Conservation (phyloP, 148 eudicot genomes). For the Euryodendron excelsum region DNA sequence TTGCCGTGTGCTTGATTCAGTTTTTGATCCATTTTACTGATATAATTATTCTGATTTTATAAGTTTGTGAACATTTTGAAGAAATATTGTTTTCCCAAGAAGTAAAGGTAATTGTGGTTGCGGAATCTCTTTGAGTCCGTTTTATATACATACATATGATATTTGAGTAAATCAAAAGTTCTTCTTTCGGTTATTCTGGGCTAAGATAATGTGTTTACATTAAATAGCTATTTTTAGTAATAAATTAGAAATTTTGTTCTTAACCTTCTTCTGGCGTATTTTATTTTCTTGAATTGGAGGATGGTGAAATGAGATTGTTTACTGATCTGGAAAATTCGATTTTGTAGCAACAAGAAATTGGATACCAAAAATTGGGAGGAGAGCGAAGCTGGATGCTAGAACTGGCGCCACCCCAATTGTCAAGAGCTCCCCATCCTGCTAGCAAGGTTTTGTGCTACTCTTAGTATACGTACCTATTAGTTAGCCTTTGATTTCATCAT, state of each 20-base stretch:
- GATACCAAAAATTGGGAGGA: slow-evolving; percentile 45
- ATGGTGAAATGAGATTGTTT: neutral
- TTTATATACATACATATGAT: neutral
- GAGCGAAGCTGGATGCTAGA: slow-evolving; percentile 47
- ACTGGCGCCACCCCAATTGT: slow-evolving; percentile 53
- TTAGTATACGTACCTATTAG: neutral
- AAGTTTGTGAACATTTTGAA: neutral
- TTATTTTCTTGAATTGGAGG: neutral
- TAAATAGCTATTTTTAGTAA: neutral
- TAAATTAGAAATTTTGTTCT: neutral
- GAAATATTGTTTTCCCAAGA: neutral
- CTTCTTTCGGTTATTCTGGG: neutral
- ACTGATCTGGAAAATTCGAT: slow-evolving; percentile 18
- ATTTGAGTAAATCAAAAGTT: neutral
- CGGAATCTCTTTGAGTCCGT: neutral
- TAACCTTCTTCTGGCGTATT: neutral
- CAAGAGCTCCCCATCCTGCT: slow-evolving; percentile 45
- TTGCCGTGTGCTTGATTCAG: neutral
- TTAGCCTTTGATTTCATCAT: neutral
- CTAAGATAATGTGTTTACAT: too few relatives aligned
- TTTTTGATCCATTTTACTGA: neutral
- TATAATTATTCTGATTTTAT: neutral
- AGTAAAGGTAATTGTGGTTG: neutral
- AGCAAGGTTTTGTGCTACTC: slow-evolving; percentile 55
- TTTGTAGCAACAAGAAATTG: slow-evolving; percentile 67